These are phyloP conservation scores for Oenanthe javanica DNA, from an alignment of 140 eudicot species.

Conservation along the genomic window DNA sequence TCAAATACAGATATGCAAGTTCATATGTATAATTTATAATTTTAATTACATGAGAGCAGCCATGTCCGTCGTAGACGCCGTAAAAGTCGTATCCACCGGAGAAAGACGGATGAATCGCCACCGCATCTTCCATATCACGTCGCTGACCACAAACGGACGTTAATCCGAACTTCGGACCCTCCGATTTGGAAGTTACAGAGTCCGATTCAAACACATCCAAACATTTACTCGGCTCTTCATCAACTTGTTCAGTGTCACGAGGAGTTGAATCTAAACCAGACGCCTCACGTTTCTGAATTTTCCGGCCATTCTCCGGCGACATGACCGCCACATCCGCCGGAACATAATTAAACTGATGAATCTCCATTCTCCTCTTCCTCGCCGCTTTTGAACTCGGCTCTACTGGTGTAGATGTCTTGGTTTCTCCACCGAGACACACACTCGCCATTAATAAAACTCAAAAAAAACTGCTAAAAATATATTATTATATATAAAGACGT, in stretches of 20 bases:
- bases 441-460: constrained; percentile 57
- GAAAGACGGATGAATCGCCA: constrained; percentile 73
- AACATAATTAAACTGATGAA: constrained; percentile 49
- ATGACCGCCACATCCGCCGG: constrained; percentile 43
- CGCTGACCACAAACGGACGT: constrained; percentile 88
- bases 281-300: constrained; percentile 35
- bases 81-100: constrained; percentile 41
- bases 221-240: background rate
- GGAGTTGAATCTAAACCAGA: background rate
- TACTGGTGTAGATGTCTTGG: constrained; percentile 48
- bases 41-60: constrained; percentile 86
- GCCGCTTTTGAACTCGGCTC: constrained; percentile 52
- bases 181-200: constrained; percentile 6
- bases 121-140: constrained; percentile 96
- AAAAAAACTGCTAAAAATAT: no score
- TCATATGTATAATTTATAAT: background rate
- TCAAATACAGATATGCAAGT: no score
- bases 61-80: constrained; percentile 97
- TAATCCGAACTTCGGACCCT: constrained; percentile 61
- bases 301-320: constrained; percentile 20
- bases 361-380: constrained; percentile 54
- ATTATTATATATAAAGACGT: no score
- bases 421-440: constrained; percentile 80
- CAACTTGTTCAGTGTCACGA: constrained; percentile 1
- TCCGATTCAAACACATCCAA: background rate